Percentiles rank a stretch among this genome's conserved stretches.
phyloP scores from a whole-genome alignment of 1,284 basidiomycete species.

The Boletellus deceptivus region DNA sequence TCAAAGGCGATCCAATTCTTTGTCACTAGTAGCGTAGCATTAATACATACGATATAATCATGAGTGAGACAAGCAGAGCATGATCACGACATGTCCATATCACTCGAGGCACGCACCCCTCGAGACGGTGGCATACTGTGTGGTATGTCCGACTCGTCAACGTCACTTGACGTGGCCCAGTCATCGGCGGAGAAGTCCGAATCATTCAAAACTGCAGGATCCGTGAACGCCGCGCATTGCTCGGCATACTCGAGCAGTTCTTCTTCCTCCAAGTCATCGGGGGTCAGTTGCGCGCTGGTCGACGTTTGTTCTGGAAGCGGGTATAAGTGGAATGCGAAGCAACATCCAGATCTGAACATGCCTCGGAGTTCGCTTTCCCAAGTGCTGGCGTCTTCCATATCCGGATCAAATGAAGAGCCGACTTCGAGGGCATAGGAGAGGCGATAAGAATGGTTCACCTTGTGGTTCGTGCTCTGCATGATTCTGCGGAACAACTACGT shows the following conservation, averaged over 20 bases:
- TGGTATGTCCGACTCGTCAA: slow-evolving; percentile 16
- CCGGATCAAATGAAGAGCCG: slow-evolving; percentile 71
- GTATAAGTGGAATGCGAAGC: not conserved
- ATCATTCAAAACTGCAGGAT: slow-evolving; percentile 54
- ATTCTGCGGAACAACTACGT: slow-evolving; percentile 64
- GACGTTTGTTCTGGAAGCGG: slow-evolving; percentile 8
- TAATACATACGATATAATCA: slow-evolving; percentile 9
- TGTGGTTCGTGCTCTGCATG: slow-evolving; percentile 49
- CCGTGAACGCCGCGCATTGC: slow-evolving; percentile 46
- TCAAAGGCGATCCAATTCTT: not conserved
- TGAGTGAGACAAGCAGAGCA: not conserved
- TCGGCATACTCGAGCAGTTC: slow-evolving; percentile 61
- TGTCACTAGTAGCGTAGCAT: slow-evolving; percentile 3
- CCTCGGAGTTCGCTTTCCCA: slow-evolving; percentile 59
- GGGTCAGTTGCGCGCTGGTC: slow-evolving; percentile 27
- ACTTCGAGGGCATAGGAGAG: slow-evolving; percentile 66
- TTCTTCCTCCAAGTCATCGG: slow-evolving; percentile 51
- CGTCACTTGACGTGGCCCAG: slow-evolving; percentile 19
- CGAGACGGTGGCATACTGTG: not conserved
- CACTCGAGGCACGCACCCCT: slow-evolving; percentile 6
- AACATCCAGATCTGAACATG: slow-evolving; percentile 14
- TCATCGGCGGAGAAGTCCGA: slow-evolving; percentile 26
- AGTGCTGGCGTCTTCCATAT: slow-evolving; percentile 54
- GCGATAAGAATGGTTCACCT: slow-evolving; percentile 49
- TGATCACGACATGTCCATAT: slow-evolving; percentile 31